Conservation (phyloP, 768 basidiomycete species). For the Lactarius pseudohatsudake region DNA sequence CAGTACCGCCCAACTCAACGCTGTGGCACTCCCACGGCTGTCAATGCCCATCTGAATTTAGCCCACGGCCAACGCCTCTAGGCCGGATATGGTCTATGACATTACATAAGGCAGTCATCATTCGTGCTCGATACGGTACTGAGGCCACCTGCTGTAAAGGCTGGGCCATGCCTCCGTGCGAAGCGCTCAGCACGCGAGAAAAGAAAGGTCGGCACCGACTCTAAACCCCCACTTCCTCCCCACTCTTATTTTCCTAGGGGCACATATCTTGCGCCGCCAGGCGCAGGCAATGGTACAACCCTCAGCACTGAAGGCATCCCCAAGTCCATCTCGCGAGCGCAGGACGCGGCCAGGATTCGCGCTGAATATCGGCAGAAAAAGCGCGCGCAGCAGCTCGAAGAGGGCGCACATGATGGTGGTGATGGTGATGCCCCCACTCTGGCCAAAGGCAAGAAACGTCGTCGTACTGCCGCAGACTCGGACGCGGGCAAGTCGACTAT, state of each 20-base stretch:
- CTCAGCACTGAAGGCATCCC: constrained; percentile 60
- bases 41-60: too few species aligned
- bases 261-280: constrained; percentile 30
- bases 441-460: constrained; percentile 32
- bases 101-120: too few species aligned
- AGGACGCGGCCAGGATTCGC: constrained; percentile 61
- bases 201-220: constrained; percentile 33
- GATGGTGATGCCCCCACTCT: neutral
- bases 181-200: constrained; percentile 37
- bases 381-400: constrained; percentile 33
- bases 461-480: neutral
- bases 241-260: constrained; percentile 27
- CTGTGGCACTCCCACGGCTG: too few species aligned
- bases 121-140: too few species aligned
- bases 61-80: too few species aligned
- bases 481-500: constrained; percentile 25
- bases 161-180: constrained; percentile 6
- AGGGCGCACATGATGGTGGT: constrained; percentile 36
- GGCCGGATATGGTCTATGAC: too few species aligned
- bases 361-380: constrained; percentile 47
- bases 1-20: too few species aligned
- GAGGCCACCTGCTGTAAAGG: too few species aligned
- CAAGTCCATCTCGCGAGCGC: constrained; percentile 62
- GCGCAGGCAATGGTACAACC: neutral
- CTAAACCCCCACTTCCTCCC: neutral